Conservation (phyloP, 164 flowering plant genomes). For the Berberis vulgaris region DNA sequence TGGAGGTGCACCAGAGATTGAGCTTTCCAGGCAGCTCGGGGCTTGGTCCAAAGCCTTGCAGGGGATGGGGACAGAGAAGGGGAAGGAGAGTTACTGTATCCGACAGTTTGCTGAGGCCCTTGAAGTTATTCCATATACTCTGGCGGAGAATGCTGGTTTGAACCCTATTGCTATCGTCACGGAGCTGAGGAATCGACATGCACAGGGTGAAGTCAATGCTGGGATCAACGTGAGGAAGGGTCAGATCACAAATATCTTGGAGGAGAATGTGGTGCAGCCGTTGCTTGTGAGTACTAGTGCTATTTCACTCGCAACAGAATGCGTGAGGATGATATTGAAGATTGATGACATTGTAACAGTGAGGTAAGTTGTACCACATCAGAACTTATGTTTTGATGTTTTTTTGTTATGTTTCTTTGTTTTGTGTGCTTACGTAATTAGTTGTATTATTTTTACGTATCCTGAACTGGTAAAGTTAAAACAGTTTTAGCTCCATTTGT, state of each 20-base stretch:
- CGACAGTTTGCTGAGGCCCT: constrained; percentile 84
- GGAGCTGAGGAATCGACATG: constrained; percentile 90
- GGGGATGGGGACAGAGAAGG: constrained; percentile 54
- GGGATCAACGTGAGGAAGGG: constrained; percentile 99
- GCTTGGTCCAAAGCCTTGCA: constrained; percentile 90
- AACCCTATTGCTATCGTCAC: constrained; percentile 86
- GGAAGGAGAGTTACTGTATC: constrained; percentile 93
- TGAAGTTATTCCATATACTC: constrained; percentile 89
- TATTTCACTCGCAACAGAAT: constrained; percentile 76
- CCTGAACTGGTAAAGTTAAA: too few species aligned
- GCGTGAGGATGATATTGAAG: constrained; percentile 97
- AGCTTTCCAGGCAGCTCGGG: constrained; percentile 89
- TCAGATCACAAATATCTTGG: constrained; percentile 87
- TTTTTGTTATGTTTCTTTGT: too few species aligned
- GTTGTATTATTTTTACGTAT: too few species aligned
- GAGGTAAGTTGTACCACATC: constrained; percentile 38
- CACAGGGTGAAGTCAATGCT: constrained; percentile 91
- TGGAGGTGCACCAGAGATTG: constrained; percentile 98
- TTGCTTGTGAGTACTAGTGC: constrained; percentile 98
- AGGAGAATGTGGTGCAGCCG: constrained; percentile 98
- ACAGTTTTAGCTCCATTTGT: too few species aligned
- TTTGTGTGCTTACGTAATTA: too few species aligned
- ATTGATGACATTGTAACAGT: constrained; percentile 95
- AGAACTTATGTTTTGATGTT: too few species aligned
- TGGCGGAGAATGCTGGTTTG: constrained; percentile 97